phyloP scores from a whole-genome alignment of 768 basidiomycete species.

The Lentinula aciculospora region DNA sequence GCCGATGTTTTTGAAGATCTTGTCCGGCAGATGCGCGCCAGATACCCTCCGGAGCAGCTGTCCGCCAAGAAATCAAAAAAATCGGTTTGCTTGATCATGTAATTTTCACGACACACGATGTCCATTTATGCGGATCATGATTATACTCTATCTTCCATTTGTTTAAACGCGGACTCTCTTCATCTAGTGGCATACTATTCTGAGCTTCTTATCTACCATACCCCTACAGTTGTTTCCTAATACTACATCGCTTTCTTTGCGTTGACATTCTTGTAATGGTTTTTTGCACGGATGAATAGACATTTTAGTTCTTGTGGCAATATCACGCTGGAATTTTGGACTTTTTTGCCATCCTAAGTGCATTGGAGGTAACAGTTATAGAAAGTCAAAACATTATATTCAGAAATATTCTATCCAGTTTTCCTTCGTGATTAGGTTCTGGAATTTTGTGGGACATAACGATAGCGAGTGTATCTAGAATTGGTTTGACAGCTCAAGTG shows the following conservation, averaged over 20 bases:
- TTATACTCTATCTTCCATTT: neutral
- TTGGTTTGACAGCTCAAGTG: neutral
- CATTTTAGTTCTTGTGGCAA: neutral
- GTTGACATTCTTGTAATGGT: neutral
- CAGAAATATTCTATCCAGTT: neutral
- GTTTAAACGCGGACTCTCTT: neutral
- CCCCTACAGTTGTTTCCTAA: neutral
- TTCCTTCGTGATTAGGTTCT: too few species aligned
- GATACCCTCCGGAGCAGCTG: conserved; percentile 46
- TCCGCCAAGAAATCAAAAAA: conserved; percentile 25
- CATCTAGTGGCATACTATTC: neutral
- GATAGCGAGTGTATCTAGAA: neutral
- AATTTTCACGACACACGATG: conserved; percentile 11
- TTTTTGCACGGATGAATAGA: neutral
- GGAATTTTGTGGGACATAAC: too few species aligned
- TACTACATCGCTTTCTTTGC: neutral
- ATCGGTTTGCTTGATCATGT: conserved; percentile 29
- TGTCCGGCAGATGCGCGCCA: conserved; percentile 64
- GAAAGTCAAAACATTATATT: too few species aligned
- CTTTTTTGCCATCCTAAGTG: too few species aligned
- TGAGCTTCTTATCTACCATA: neutral
- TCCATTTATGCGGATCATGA: neutral
- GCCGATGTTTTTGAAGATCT: conserved; percentile 75
- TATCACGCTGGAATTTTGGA: too few species aligned
- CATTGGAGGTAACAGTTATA: too few species aligned